These are phyloP conservation scores for Catunica adiposa DNA, from an alignment of 2,329 filamentous ascomycete species.

Conservation along the genomic window DNA sequence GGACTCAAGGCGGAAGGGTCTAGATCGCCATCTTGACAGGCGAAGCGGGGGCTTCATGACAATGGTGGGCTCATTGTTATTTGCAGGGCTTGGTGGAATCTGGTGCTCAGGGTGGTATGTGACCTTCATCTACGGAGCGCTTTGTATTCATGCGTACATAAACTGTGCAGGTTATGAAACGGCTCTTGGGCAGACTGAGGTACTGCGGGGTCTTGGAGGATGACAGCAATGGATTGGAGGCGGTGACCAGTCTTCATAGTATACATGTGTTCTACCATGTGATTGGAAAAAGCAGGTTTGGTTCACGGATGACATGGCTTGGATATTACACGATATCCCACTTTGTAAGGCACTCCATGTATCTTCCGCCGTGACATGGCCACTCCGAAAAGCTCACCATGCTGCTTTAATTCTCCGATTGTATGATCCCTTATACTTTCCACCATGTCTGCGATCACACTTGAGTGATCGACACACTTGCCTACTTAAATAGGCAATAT, in stretches of 20 bases:
- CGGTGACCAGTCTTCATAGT: too few relatives aligned
- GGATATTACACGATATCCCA: too few relatives aligned
- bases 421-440: not conserved
- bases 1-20: not conserved
- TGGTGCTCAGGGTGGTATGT: not conserved
- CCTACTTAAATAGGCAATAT: not conserved
- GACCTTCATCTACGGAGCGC: not conserved
- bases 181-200: not conserved
- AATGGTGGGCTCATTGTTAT: not conserved
- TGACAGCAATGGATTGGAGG: too few relatives aligned
- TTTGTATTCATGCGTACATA: not conserved
- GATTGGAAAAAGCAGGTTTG: too few relatives aligned
- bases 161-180: not conserved
- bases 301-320: too few relatives aligned
- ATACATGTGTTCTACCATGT: too few relatives aligned
- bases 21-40: not conserved
- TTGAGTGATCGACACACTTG: not conserved
- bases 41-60: not conserved
- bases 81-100: too few relatives aligned
- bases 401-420: not conserved
- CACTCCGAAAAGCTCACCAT: not conserved
- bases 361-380: not conserved
- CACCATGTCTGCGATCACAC: not conserved
- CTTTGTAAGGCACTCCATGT: not conserved
- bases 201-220: too few relatives aligned